Base-by-base conservation (phyloP, 345 rosid species). In the Lepidium didymum region DNA sequence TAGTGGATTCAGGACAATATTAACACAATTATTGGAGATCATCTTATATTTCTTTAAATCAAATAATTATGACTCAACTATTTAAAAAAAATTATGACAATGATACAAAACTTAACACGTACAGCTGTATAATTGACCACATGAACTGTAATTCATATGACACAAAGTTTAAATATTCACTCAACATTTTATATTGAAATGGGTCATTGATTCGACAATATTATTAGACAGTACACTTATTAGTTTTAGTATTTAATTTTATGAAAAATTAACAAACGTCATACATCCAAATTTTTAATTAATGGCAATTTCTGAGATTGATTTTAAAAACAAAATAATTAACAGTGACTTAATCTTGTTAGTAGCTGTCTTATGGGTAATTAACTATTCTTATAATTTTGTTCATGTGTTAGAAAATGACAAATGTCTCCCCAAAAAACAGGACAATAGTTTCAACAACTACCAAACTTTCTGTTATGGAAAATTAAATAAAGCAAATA, bases 1-100 rank as follows among this genome's bases (percentile, higher is more conserved):
- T 49, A 58, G 61, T 50, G 60, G 60, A 58, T 73, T 58, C 11
- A 21, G 27, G 70, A 65, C 60, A 57, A 65, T 49, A 42, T 12
- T 11, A 50, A 41, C 47, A 21, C 42, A 65, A 73, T 64, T n/a
- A 49, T 73, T 56, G 21, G 9, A 10, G 23, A 47, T 10, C 12
- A 49, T 31, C 60, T 10, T 37, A 56, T 6, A 41, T 41, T 33
- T 27, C 7, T 10, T 31, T 29, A 18, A 44, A 56, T 56, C 31
- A 42, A 33, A 56, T 38, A 7, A 65, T 41, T 40, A 0, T 11
- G 37, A 36, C 8, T 47, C 19, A 19, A 19, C 31, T 4, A 10
- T 25, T 27, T 18, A 11, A 62, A 10, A 11, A 64, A 11, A 64
- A 11, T 8, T 8, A 64, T 56, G 37, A 44, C 37, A 56, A 40